Evolutionary conservation across 768 basidiomycete genomes (phyloP), one percentile per base, ranked within the genome.

Genomic region (Tricholoma furcatifolium): DNA sequence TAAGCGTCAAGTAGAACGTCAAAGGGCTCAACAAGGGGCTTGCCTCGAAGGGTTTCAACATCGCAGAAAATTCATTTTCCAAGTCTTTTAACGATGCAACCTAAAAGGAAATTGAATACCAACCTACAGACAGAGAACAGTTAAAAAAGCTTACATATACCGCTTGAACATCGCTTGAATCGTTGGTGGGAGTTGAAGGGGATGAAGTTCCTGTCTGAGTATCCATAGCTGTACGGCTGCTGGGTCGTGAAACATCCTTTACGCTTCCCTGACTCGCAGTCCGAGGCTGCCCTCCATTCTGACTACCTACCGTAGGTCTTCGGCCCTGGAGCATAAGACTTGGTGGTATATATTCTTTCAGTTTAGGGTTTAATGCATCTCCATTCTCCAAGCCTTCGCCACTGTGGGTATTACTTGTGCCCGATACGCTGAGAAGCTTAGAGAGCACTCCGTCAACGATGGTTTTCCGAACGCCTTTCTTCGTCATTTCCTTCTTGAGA

Each of bases 401-500:
- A 63, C 79, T 83, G 36, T 72, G 71, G 2, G 75, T 72, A 31
- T 69, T 74, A 53, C 77, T 74, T 2, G 72, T 72, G 42, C 68
- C 63, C 7, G 75, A 63, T 15, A 71, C 72, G 36, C 70, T 75
- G 46, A 92, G 73, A 18, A 93, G 74, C 65, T 84, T 87, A 49
- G 75, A 70, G 6, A 94, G 77, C 14, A 98, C 83, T 47, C 77
- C 77, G 55, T 98, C 95, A 12, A 87, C 83, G 42, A 95, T 94
- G 4, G 84, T 81, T 71, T 95, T 96, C 31, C 93, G 81, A 39
- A 97, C 90, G 38, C 81, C 81, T 67, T 91, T 91, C 73, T 88
- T 92, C 2, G 78, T 67, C 78, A 98, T 78, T 65, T 93, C 88
- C 65, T 93, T 94, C 78, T 97, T 98, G 49, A 98, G 76, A 67